These are phyloP conservation scores for Kodamaea alishanica DNA, from an alignment of 1,139 yeast genomes.

Conservation along the genomic window DNA sequence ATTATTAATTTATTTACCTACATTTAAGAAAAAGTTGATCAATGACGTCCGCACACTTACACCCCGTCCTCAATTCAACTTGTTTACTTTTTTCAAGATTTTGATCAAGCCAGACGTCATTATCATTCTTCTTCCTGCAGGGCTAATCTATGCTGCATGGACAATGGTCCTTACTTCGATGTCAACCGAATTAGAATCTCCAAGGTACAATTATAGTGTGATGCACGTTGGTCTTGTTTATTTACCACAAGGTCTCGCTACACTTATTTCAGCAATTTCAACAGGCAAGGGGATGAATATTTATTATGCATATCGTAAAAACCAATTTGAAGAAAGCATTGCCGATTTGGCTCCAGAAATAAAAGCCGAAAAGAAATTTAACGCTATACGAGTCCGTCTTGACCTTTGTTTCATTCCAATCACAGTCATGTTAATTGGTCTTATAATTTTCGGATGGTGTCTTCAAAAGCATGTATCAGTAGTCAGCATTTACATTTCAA, in stretches of 20 bases:
- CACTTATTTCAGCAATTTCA: constrained; percentile 29
- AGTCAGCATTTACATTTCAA: constrained; percentile 30
- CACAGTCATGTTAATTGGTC: constrained; percentile 22
- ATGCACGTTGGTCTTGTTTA: constrained; percentile 38
- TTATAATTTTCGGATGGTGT: constrained; percentile 42
- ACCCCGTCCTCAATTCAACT: constrained; percentile 18
- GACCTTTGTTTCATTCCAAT: constrained; percentile 27
- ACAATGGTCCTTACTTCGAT: constrained; percentile 34
- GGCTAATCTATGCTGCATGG: constrained; percentile 38
- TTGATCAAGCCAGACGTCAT: constrained; percentile 23
- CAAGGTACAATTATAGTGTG: constrained; percentile 30
- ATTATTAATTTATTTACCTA: constrained; percentile 24
- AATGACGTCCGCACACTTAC: constrained; percentile 27
- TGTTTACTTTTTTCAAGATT: constrained; percentile 30
- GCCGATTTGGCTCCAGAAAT: constrained; percentile 6
- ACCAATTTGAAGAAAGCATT: constrained; percentile 5
- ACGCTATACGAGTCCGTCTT: constrained; percentile 26
- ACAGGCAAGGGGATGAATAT: constrained; percentile 28
- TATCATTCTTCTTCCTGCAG: constrained; percentile 28
- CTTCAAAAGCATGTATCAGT: constrained; percentile 25
- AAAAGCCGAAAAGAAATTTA: constrained; percentile 19
- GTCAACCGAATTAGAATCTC: constrained; percentile 27
- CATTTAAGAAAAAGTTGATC: constrained; percentile 22
- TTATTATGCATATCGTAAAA: constrained; percentile 20
- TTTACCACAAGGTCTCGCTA: constrained; percentile 37